Evolutionary conservation across 1,284 basidiomycete species (phyloP), one percentile per base, ranked within the genome.

Genomic region (Rhodotorula sp.): DNA sequence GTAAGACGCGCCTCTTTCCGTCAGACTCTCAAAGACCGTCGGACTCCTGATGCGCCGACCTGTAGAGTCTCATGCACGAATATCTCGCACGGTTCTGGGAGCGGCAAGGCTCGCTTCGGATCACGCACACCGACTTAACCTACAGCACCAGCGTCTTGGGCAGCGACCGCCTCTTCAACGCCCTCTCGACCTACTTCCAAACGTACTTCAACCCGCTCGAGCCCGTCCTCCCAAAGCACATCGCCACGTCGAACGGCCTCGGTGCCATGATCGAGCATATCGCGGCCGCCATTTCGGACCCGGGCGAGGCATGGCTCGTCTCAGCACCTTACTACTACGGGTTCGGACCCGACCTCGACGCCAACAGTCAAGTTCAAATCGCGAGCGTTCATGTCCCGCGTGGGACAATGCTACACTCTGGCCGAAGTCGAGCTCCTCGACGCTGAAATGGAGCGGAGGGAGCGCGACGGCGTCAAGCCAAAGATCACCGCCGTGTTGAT

Each of bases 241-340:
- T 81, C 62, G 71, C 76, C 14, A 71, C 73, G 4, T 79, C 78
- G 26, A 77, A 76, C 59, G 77, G 77, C 18, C 70, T 77, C 8
- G 67, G 68, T 2, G 38, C 76, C 15, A 72, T 82, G 2, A 76
- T 83, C 43, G 82, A 83, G 71, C 81, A 82, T 72, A 78, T 83
- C 5, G 80, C 81, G 64, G 79, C 81, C 60, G 81, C 79, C 43
- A 71, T 83, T n/a, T 80, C 82, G 75, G 83, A 83, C 68, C 78
- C 79, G 28, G 82, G 81, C 26, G 83, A 83, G 64, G 79, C 78
- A 1, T 78, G 82, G 54, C 76, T 83, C n/a, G 71, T 83, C 15
- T 78, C 79, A 1, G 54, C 66, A 16, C 26, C 54, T 0, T 79
- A 77, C 70, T 80, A 80, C 75, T 77, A 80, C 38, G 79, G 79